A percentile compares a stretch with the other conserved stretches of the same genome.
Evolutionary conservation across 305 asterid species (phyloP).

Genomic region (Fraxinus greggii): DNA sequence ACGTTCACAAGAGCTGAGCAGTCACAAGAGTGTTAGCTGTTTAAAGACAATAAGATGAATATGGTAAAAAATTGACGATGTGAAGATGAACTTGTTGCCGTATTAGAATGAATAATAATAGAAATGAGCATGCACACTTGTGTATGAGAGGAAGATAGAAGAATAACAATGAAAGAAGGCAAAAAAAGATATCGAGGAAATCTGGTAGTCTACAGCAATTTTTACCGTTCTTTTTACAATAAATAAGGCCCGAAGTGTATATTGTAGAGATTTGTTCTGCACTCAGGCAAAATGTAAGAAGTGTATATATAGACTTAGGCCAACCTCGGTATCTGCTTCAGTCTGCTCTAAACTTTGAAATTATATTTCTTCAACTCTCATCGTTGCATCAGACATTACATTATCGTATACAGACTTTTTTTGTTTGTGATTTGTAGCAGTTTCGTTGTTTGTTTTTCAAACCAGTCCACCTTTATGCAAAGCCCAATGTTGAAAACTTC

Average conservation of each 20-base stretch:
- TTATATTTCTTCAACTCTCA: neutral
- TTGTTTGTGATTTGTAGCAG: neutral
- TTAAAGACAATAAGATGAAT: neutral
- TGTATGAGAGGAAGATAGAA: neutral
- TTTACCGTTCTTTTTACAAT: too few species aligned
- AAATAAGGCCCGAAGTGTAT: neutral
- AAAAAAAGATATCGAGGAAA: too few species aligned
- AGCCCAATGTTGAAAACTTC: neutral
- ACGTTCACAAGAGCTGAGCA: neutral
- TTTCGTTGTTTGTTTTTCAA: neutral
- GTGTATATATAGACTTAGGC: neutral
- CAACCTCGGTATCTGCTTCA: neutral
- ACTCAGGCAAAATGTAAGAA: neutral
- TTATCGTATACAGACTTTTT: neutral
- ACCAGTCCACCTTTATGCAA: neutral
- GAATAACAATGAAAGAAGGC: neutral
- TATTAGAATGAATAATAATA: neutral
- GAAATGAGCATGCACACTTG: neutral
- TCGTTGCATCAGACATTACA: neutral
- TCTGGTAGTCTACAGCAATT: neutral
- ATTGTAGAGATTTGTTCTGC: neutral
- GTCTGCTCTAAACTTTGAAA: neutral
- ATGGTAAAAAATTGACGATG: too few species aligned
- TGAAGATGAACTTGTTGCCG: neutral
- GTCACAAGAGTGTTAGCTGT: neutral